Evolutionary conservation across 148 eudicot genomes (phyloP).

Genomic region (Cornus controversa): DNA sequence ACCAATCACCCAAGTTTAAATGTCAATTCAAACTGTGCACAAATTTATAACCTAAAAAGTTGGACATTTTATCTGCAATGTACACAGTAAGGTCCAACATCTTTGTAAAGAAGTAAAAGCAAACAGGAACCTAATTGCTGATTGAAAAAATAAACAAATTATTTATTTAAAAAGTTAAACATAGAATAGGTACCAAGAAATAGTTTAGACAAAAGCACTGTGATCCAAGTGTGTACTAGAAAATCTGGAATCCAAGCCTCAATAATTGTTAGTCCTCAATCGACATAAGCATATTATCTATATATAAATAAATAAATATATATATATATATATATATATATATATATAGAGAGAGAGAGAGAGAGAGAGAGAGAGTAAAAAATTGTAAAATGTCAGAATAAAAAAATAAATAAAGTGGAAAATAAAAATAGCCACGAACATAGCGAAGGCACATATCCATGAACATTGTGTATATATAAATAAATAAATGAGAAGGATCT

Average conservation of each 20-base stretch:
- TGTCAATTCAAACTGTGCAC: not conserved
- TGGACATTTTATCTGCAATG: not conserved
- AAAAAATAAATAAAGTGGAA: too few relatives aligned
- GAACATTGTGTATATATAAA: not conserved
- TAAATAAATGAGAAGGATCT: not conserved
- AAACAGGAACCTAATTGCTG: not conserved
- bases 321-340: too few relatives aligned
- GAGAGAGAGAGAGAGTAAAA: too few relatives aligned
- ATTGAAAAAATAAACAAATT: not conserved
- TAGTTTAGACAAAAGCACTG: not conserved
- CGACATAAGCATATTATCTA: not conserved
- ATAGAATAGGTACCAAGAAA: conserved; percentile 1
- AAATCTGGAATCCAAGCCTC: not conserved
- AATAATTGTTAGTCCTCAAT: not conserved
- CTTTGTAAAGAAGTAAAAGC: not conserved
- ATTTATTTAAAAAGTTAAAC: not conserved
- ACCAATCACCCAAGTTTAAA: not conserved
- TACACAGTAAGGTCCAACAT: not conserved
- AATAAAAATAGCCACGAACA: not conserved
- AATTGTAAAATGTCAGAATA: not conserved
- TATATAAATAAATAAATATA: too few relatives aligned
- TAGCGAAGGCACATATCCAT: not conserved
- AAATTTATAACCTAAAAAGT: not conserved
- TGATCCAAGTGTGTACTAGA: not conserved
- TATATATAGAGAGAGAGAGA: too few relatives aligned